Evolutionary conservation across 805 yeast genomes (phyloP).

Genomic region (Teunomyces funiuensis): DNA sequence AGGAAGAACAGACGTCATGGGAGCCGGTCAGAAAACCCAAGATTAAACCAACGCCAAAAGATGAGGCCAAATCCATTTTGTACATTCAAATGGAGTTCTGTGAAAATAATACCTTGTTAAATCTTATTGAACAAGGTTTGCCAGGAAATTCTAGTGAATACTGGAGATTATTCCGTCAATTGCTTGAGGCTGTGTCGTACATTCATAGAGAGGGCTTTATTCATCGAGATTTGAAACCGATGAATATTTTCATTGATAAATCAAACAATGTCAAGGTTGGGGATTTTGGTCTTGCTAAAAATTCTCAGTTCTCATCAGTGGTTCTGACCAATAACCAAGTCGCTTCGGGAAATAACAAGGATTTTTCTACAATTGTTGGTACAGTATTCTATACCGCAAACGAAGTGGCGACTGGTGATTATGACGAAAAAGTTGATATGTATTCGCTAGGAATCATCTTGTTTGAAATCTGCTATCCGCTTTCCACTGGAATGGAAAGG

Average conservation of each 20-base stretch:
- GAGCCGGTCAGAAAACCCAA: slow-evolving; percentile 1
- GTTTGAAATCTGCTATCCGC: slow-evolving; percentile 87
- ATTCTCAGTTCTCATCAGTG: slow-evolving; percentile 55
- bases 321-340: slow-evolving; percentile 41
- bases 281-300: slow-evolving; percentile 95
- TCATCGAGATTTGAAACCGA: slow-evolving; percentile 93
- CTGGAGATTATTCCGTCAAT: slow-evolving; percentile 87
- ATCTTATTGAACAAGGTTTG: slow-evolving; percentile 73
- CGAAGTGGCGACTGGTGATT: slow-evolving; percentile 78
- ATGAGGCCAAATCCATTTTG: slow-evolving; percentile 52
- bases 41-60: slow-evolving; percentile 4
- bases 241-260: slow-evolving; percentile 92
- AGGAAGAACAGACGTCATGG: slow-evolving; percentile 1
- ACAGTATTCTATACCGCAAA: slow-evolving; percentile 91
- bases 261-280: slow-evolving; percentile 89
- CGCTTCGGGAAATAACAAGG: slow-evolving; percentile 47
- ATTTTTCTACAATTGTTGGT: slow-evolving; percentile 89
- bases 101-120: slow-evolving; percentile 86
- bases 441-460: slow-evolving; percentile 92
- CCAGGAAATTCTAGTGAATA: slow-evolving; percentile 73
- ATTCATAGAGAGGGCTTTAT: slow-evolving; percentile 93
- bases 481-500: slow-evolving; percentile 94
- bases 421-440: slow-evolving; percentile 93
- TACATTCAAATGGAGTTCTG: slow-evolving; percentile 99
- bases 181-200: slow-evolving; percentile 84